phyloP scores from a whole-genome alignment of 2,329 filamentous ascomycete genomes.

The Nemania abortiva region DNA sequence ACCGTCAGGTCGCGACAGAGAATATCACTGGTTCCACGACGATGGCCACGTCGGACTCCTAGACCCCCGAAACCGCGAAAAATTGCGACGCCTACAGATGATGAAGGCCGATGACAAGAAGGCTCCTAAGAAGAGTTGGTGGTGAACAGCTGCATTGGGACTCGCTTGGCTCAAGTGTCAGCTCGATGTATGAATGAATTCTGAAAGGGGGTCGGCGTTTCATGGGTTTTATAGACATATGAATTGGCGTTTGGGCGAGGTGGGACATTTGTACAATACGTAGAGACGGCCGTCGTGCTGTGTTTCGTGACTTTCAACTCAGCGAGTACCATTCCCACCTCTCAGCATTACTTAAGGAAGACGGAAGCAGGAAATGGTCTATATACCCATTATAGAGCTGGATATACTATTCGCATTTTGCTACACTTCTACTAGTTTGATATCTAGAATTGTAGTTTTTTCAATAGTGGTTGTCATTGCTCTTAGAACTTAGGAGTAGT shows the following conservation, averaged over 20 bases:
- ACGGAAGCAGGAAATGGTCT: slow-evolving; percentile 11
- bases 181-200: slow-evolving; percentile 18
- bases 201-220: slow-evolving; percentile 3
- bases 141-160: slow-evolving; percentile 34
- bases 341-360: slow-evolving; percentile 17
- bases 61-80: slow-evolving; percentile 67
- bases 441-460: neutral
- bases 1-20: slow-evolving; percentile 39
- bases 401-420: neutral
- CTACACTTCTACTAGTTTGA: neutral
- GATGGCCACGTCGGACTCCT: slow-evolving; percentile 64
- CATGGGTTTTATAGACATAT: slow-evolving; percentile 26
- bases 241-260: slow-evolving; percentile 14
- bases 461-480: neutral
- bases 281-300: slow-evolving; percentile 6
- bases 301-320: slow-evolving; percentile 13
- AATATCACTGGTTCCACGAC: slow-evolving; percentile 60
- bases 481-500: neutral
- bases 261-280: slow-evolving; percentile 13
- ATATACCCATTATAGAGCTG: slow-evolving; percentile 39
- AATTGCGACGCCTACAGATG: slow-evolving; percentile 64
- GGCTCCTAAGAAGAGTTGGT: slow-evolving; percentile 51
- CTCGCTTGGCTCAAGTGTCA: neutral
- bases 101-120: slow-evolving; percentile 57
- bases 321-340: slow-evolving; percentile 31